Percentiles rank a stretch among this genome's conserved stretches.
Conservation (phyloP, 1,139 yeast species). For the Pichia sp. region DNA sequence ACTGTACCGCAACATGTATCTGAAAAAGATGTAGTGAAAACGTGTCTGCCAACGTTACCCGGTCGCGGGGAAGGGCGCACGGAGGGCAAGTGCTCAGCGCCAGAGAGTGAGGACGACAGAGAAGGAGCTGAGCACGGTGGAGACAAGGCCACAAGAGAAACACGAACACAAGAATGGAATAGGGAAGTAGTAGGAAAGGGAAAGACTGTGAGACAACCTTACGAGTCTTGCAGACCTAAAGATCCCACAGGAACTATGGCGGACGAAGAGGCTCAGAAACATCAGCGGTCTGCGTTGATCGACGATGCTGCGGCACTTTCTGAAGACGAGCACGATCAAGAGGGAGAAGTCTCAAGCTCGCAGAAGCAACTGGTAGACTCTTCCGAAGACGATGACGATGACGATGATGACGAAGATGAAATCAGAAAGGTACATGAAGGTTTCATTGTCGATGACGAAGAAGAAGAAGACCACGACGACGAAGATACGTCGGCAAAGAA, state of each 20-base stretch:
- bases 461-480: slow-evolving; percentile 54
- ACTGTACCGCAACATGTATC: too few relatives aligned
- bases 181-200: neutral
- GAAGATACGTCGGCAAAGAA: slow-evolving; percentile 31
- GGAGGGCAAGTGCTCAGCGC: slow-evolving; percentile 2
- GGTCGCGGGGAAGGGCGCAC: neutral
- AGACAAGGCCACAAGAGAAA: neutral
- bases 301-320: slow-evolving; percentile 22
- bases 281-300: slow-evolving; percentile 10
- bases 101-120: neutral
- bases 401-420: slow-evolving; percentile 39
- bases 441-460: slow-evolving; percentile 74
- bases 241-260: slow-evolving; percentile 7
- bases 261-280: slow-evolving; percentile 8
- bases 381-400: slow-evolving; percentile 35
- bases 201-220: neutral
- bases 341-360: slow-evolving; percentile 7
- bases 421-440: slow-evolving; percentile 46
- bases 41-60: neutral
- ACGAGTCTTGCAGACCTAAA: neutral
- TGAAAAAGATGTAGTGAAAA: too few relatives aligned
- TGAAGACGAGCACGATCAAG: slow-evolving; percentile 15
- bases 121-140: neutral
- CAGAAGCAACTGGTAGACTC: slow-evolving; percentile 21
- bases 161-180: too few relatives aligned